Evolutionary conservation across 257 asterid genomes (phyloP), one percentile per base, ranked within the genome.

Genomic region (Solanum lycopersicoides): DNA sequence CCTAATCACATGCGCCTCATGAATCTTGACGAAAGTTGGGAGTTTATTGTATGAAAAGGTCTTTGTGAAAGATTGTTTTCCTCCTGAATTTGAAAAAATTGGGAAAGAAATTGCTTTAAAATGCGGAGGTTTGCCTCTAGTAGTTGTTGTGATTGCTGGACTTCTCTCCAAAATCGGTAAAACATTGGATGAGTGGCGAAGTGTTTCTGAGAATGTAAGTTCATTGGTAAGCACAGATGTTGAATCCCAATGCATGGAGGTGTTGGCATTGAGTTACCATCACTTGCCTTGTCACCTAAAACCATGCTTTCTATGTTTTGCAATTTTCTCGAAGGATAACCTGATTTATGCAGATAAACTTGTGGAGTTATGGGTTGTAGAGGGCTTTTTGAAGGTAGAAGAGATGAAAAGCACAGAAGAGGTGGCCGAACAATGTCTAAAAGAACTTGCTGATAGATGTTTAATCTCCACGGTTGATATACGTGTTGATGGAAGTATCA

Each of bases 231-330:
- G 83, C 34, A 47, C 44, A 5, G 42, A 53, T 56, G n/a, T 2
- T 53, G n/a, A 53, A 9, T 25, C 12, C 56, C 63, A 50, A 68
- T 76, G 90, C 37, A 76, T 76, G 83, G 0, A 15, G 3, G 87
- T 77, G 3, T 32, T 85, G 25, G 66, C 32, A 13, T 56, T 75
- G 45, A 88, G 90, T 72, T 88, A 76, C 74, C 11, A 85, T 66
- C 75, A 77, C 65, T 84, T 88, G 82, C 90, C 88, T 66, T 32
- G 6, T 44, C 74, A 88, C 41, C 71, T 88, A 28, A 88, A 76
- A 28, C 76, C 77, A 1, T 87, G 86, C 66, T 87, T 87, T 79
- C 59, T 86, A 10, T 86, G 74, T 21, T 42, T 66, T 42, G 87
- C 44, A 12, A 44, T 45, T 9, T 87, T 87, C 23, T 21, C 69